phyloP scores from a whole-genome alignment of 768 basidiomycete species.

The Melanogaster broomeanus region DNA sequence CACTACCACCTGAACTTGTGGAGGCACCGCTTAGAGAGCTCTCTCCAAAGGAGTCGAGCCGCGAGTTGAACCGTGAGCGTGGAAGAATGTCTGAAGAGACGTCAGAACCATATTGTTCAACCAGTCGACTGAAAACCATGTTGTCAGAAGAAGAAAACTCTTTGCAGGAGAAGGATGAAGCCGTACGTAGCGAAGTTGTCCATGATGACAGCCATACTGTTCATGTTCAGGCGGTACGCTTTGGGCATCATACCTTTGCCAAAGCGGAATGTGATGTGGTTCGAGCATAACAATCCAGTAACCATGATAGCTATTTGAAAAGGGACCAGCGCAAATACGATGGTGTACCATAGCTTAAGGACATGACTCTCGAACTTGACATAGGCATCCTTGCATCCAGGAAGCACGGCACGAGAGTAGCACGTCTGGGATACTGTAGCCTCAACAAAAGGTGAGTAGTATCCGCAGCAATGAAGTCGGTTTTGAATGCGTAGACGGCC shows the following conservation, averaged over 20 bases:
- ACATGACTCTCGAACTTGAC: conserved; percentile 55
- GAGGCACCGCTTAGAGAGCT: not conserved
- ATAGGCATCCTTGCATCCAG: conserved; percentile 73
- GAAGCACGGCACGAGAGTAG: conserved; percentile 68
- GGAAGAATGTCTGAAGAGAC: conserved; percentile 60
- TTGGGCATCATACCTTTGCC: conserved; percentile 90
- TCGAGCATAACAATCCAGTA: conserved; percentile 67
- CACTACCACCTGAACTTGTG: too few relatives aligned
- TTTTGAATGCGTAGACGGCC: conserved; percentile 74
- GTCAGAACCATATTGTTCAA: conserved; percentile 69
- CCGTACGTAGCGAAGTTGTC: conserved; percentile 80
- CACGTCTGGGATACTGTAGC: conserved; percentile 75
- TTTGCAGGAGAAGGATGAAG: not conserved
- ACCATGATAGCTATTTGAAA: conserved; percentile 66
- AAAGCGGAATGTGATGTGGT: conserved; percentile 85
- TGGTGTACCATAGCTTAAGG: conserved; percentile 65
- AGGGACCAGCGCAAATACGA: conserved; percentile 67
- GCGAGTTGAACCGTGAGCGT: conserved; percentile 56
- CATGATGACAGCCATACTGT: conserved; percentile 81
- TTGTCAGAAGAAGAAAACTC: not conserved
- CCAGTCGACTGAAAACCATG: conserved; percentile 55
- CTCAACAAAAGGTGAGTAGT: conserved; percentile 78
- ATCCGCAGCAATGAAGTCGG: conserved; percentile 77
- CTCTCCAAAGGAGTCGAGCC: conserved; percentile 34
- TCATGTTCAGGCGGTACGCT: conserved; percentile 73